These are phyloP conservation scores for Thraustochytrium striatum DNA, from an alignment of 352 stramenopile species.

Conservation along the genomic window DNA sequence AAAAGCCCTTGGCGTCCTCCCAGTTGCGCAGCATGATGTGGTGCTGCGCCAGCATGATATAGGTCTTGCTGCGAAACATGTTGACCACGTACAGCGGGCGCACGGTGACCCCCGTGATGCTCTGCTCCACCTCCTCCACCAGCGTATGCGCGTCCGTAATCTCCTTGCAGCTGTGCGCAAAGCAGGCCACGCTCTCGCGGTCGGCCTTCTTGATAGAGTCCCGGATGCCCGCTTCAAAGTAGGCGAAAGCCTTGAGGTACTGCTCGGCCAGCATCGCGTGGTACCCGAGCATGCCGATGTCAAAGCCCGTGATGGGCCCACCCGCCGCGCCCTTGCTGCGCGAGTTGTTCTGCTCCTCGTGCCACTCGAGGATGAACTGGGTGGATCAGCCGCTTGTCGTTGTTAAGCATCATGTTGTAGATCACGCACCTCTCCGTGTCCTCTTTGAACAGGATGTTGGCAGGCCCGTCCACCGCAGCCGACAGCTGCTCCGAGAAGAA, in stretches of 20 bases:
- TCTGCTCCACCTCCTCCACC: neutral
- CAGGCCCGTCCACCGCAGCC: neutral
- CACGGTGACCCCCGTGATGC: neutral
- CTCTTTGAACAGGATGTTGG: slow-evolving; percentile 3
- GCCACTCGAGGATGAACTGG: slow-evolving; percentile 31
- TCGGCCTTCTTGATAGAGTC: no score
- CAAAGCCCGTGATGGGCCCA: neutral
- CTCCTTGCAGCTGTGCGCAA: neutral
- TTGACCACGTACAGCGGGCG: neutral
- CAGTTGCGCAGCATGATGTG: neutral
- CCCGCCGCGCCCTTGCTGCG: no score
- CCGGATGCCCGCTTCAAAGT: slow-evolving; percentile 24
- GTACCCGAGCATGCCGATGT: slow-evolving; percentile 19
- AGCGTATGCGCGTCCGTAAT: no score
- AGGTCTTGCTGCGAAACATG: neutral
- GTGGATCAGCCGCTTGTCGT: slow-evolving; percentile 26
- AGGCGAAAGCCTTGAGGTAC: slow-evolving; percentile 33
- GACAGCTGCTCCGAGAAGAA: neutral
- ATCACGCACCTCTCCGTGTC: slow-evolving; percentile 3
- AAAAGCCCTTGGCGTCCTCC: slow-evolving; percentile 12
- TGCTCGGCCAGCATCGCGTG: slow-evolving; percentile 42
- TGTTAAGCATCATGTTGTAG: slow-evolving; percentile 28
- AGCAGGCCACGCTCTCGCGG: neutral
- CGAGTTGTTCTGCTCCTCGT: slow-evolving; percentile 35
- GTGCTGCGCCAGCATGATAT: neutral